These are phyloP conservation scores for Lactifluus pinguis DNA, from an alignment of 768 basidiomycete species.

Conservation along the genomic window DNA sequence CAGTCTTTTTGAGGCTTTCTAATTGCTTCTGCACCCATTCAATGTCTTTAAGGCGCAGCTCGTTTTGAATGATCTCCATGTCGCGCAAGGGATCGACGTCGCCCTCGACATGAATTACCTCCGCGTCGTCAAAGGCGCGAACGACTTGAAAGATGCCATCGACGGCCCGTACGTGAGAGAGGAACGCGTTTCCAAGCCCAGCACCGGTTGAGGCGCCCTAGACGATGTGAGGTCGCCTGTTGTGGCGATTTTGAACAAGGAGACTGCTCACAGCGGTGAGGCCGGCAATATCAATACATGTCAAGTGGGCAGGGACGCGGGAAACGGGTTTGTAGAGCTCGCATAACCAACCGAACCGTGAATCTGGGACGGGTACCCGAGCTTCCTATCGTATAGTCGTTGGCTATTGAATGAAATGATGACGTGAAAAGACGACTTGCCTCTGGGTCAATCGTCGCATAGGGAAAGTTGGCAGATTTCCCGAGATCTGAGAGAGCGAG, in stretches of 20 bases:
- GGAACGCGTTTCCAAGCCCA: slow-evolving; percentile 94
- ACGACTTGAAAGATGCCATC: slow-evolving; percentile 99
- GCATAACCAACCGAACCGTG: slow-evolving; percentile 91
- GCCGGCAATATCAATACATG: slow-evolving; percentile 98
- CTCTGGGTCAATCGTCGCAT: slow-evolving; percentile 88
- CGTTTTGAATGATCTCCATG: slow-evolving; percentile 95
- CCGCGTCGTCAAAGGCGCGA: slow-evolving; percentile 97
- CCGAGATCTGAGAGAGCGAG: slow-evolving; percentile 54
- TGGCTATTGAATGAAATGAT: background rate
- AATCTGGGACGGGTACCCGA: slow-evolving; percentile 90
- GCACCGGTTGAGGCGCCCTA: slow-evolving; percentile 96
- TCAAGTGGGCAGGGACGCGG: slow-evolving; percentile 87
- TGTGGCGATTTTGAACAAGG: background rate
- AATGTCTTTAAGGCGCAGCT: slow-evolving; percentile 92
- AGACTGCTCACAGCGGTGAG: slow-evolving; percentile 67
- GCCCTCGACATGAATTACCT: slow-evolving; percentile 98
- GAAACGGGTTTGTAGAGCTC: slow-evolving; percentile 83
- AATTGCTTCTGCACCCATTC: slow-evolving; percentile 96
- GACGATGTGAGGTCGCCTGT: slow-evolving; percentile 8
- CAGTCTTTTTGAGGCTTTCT: slow-evolving; percentile 65
- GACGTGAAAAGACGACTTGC: slow-evolving; percentile 20
- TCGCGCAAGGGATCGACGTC: slow-evolving; percentile 94
- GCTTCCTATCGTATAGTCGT: slow-evolving; percentile 45
- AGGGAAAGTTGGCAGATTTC: slow-evolving; percentile 96
- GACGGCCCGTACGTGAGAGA: slow-evolving; percentile 95